Evolutionary conservation across 2,329 filamentous ascomycete genomes (phyloP).

Genomic region (Fusarium citri): DNA sequence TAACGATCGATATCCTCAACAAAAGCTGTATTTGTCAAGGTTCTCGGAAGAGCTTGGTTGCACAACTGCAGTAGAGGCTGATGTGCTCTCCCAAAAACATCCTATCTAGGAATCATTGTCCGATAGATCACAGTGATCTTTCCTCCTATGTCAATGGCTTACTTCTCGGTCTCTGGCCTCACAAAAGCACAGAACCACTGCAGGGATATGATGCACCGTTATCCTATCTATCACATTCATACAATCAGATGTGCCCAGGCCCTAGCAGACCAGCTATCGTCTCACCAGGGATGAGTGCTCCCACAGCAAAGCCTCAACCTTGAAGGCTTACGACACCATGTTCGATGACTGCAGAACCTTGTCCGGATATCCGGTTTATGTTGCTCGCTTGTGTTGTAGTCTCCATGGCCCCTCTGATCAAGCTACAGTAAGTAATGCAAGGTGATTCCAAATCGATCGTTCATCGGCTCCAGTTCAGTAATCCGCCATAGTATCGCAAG

Average conservation of each 20-base stretch:
- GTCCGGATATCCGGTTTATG: constrained; percentile 12
- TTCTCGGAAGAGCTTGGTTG: constrained; percentile 11
- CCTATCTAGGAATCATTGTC: constrained; percentile 4
- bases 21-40: not conserved
- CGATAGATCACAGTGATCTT: not conserved
- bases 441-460: not conserved
- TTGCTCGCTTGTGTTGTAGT: not conserved
- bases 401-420: constrained; percentile 1
- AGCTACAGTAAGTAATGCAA: not conserved
- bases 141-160: not conserved
- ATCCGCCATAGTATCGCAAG: not conserved
- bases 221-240: constrained; percentile 9
- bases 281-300: not conserved
- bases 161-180: not conserved
- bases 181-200: not conserved
- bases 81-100: not conserved
- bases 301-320: not conserved
- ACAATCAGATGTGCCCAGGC: constrained; percentile 10
- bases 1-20: not conserved
- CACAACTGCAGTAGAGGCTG: not conserved
- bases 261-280: constrained; percentile 12
- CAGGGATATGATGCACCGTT: constrained; percentile 13
- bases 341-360: constrained; percentile 8
- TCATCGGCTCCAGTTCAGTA: not conserved
- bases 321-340: constrained; percentile 10